Evolutionary conservation across 345 rosid species (phyloP).

Genomic region (Erysimum cheiranthoides): DNA sequence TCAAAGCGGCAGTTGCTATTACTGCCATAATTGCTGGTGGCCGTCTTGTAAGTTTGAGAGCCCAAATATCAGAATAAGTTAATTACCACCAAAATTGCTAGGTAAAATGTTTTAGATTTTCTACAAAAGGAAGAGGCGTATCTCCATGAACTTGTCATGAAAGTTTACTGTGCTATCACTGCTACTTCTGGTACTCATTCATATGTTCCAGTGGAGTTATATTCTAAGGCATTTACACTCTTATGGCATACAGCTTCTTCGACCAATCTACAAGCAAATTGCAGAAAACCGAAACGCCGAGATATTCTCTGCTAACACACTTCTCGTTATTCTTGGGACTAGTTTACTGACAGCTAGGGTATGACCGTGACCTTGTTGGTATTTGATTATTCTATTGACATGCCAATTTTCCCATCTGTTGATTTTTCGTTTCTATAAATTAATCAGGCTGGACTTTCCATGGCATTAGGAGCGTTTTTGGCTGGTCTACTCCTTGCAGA

Average conservation of each 20-base stretch:
- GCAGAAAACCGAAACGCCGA: slow-evolving; percentile 98
- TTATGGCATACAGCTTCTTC: slow-evolving; percentile 72
- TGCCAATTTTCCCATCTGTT: slow-evolving; percentile 5
- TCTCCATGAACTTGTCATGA: slow-evolving; percentile 24
- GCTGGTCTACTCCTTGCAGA: slow-evolving; percentile 99
- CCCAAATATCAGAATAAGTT: slow-evolving; percentile 28
- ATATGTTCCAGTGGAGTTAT: slow-evolving; percentile 21
- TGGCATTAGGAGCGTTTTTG: slow-evolving; percentile 98
- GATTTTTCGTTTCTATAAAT: slow-evolving; percentile 33
- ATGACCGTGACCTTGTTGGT: slow-evolving; percentile 45
- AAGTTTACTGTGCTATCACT: slow-evolving; percentile 23
- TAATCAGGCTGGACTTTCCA: slow-evolving; percentile 99
- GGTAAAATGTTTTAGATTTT: slow-evolving; percentile 28
- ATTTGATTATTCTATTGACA: slow-evolving; percentile 15
- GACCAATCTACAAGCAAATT: slow-evolving; percentile 96
- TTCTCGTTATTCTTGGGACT: slow-evolving; percentile 93
- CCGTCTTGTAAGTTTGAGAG: slow-evolving; percentile 69
- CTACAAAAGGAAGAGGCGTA: slow-evolving; percentile 25
- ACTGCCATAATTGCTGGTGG: slow-evolving; percentile 97
- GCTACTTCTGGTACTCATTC: slow-evolving; percentile 25
- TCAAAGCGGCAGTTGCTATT: slow-evolving; percentile 93
- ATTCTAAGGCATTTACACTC: slow-evolving; percentile 23
- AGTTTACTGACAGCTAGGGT: slow-evolving; percentile 99
- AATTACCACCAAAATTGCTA: slow-evolving; percentile 15
- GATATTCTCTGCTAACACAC: slow-evolving; percentile 98